Conservation (phyloP, 23 red algal species). For the Agarophyton chilense region DNA sequence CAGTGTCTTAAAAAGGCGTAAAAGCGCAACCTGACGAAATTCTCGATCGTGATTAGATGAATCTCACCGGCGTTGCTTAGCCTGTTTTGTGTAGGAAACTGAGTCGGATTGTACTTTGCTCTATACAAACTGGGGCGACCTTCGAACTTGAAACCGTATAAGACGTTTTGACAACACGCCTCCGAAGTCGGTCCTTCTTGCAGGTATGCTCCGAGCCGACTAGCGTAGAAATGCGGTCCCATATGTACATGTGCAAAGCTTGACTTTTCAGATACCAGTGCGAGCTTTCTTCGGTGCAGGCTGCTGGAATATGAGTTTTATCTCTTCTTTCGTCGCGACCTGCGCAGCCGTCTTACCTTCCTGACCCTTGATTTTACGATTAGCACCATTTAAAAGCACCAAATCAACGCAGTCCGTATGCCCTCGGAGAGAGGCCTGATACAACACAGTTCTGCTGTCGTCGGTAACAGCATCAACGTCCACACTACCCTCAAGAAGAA, state of each 20-base stretch:
- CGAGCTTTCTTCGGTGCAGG: conserved; percentile 33
- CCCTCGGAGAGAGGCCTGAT: conserved; percentile 53
- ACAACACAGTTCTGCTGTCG: conserved; percentile 52
- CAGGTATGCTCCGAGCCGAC: too few relatives aligned
- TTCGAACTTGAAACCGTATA: neutral
- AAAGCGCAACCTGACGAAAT: too few relatives aligned
- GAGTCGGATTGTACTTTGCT: neutral
- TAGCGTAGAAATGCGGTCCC: too few relatives aligned
- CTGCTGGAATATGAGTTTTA: conserved; percentile 1
- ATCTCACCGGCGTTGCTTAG: neutral
- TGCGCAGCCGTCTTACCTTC: conserved; percentile 54
- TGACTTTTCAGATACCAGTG: neutral
- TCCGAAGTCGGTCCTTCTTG: too few relatives aligned
- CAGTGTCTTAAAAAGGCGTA: too few relatives aligned
- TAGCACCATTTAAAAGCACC: conserved; percentile 41
- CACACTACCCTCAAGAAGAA: conserved; percentile 27
- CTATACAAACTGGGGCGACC: neutral
- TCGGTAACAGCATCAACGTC: conserved; percentile 64
- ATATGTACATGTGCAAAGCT: neutral
- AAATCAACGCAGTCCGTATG: conserved; percentile 39
- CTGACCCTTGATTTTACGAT: neutral
- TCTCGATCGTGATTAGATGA: neutral
- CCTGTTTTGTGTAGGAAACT: neutral
- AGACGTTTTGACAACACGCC: too few relatives aligned
- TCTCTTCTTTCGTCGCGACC: conserved; percentile 18